phyloP scores from a whole-genome alignment of 2,329 filamentous ascomycete genomes.

The Ophiostoma sp. region DNA sequence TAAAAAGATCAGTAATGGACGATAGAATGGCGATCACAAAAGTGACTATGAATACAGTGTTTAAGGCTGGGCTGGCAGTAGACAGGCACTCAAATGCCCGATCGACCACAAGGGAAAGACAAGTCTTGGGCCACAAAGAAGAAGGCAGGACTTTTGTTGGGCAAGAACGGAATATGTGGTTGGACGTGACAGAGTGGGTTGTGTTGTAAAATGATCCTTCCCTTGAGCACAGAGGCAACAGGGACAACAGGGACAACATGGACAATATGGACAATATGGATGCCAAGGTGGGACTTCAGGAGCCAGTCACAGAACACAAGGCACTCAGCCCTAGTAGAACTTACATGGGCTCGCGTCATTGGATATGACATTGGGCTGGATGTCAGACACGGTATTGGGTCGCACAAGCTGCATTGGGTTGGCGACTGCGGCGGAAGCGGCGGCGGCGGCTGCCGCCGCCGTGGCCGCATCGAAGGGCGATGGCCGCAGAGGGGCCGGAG shows the following conservation, averaged over 20 bases:
- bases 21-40: no score
- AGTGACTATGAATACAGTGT: neutral
- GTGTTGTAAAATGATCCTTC: no score
- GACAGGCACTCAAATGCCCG: neutral
- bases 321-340: conserved; percentile 31
- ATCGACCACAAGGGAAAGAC: neutral
- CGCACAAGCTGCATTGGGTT: conserved; percentile 64
- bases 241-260: neutral
- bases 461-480: conserved; percentile 36
- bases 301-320: conserved; percentile 1
- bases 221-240: neutral
- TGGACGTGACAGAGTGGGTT: conserved; percentile 1
- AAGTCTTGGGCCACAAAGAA: neutral
- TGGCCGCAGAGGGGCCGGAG: conserved; percentile 34
- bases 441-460: neutral
- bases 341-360: conserved; percentile 69
- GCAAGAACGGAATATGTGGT: neutral
- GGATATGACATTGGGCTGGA: conserved; percentile 54
- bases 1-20: no score
- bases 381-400: conserved; percentile 62
- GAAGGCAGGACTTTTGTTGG: neutral
- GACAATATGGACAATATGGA: neutral
- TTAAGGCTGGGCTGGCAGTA: neutral
- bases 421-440: conserved; percentile 28
- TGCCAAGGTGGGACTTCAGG: neutral